Base-by-base conservation (phyloP, 176 grass and related monocot species). In the Poa annua region DNA sequence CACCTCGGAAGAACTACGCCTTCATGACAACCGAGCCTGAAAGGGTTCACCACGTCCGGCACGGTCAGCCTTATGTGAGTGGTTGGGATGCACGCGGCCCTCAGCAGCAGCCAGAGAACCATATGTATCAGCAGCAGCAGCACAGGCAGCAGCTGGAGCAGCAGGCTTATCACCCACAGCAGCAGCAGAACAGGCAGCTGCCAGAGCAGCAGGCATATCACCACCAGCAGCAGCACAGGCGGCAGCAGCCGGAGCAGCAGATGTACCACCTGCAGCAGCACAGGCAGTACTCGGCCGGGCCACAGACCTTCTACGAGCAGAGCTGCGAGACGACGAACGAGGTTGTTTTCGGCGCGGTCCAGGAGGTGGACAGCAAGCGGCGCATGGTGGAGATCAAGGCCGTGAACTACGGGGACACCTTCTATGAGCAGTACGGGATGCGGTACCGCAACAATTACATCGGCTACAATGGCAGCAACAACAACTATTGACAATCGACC, bases 271-370 rank as follows among this genome's bases (percentile, higher is more conserved):
- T 99, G 63, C 89, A 99, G 75, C 93, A 96, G 75, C 93, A 99
- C 80, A 90, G 89, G 78, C 97, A 99, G 26, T 92, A 94, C 81
- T 94, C 97, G 0, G 47, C 88, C 15, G 93, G 97, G 33, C 93
- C 97, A 0, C 89, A 89, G 36, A 99, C 97, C 13, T 88, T 88
- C 77, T 96, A 99, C 45, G 86, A 96, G 84, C 87, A 94, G 84
- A 99, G 91, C 83, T 94, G 93, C 0, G 93, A 99, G 70, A 85
- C 91, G 14, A 99, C 91, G n/a, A 96, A 99, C 38, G 97, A 99
- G 79, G 85, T 99, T 0, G 93, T 96, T 66, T 99, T 99, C 38
- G 97, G 97, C 29, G 97, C 93, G 1, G 97, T 96, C n/a, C 97
- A 99, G 81, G 91, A 97, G 78, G 80, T 87, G 76, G 91, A 91